phyloP scores from a whole-genome alignment of 2,329 filamentous ascomycete species.

The Coleophoma cylindrospora region DNA sequence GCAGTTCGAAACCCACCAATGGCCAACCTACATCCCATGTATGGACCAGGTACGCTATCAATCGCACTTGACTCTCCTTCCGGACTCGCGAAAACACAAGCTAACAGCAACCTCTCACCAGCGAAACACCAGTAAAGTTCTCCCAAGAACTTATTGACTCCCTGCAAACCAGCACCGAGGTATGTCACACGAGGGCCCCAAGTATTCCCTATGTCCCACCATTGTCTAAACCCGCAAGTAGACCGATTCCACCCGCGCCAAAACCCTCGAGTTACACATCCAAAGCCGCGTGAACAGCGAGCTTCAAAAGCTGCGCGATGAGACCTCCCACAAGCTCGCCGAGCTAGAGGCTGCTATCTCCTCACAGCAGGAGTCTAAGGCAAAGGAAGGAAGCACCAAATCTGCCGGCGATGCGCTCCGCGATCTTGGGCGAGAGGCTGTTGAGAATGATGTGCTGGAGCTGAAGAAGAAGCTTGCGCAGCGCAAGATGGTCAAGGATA shows the following conservation, averaged over 20 bases:
- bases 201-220: no score
- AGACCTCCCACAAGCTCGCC: constrained; percentile 64
- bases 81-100: background rate
- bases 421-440: constrained; percentile 36
- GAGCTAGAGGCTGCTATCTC: constrained; percentile 62
- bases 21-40: constrained; percentile 19
- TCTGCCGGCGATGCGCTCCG: constrained; percentile 26
- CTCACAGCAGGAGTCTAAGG: constrained; percentile 11
- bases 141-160: constrained; percentile 79
- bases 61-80: background rate
- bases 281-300: constrained; percentile 83
- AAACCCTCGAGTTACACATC: constrained; percentile 79
- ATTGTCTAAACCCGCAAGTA: constrained; percentile 30
- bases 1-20: constrained; percentile 21
- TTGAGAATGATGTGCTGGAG: constrained; percentile 54
- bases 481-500: constrained; percentile 59
- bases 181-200: constrained; percentile 34
- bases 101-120: constrained; percentile 23
- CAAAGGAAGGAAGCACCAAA: constrained; percentile 7
- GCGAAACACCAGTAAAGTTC: constrained; percentile 61
- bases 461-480: constrained; percentile 55
- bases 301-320: constrained; percentile 71
- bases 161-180: constrained; percentile 81
- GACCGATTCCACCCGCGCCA: constrained; percentile 85
- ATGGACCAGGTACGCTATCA: constrained; percentile 19